Conservation (phyloP, 768 basidiomycete species). For the Termitomyces sp. region DNA sequence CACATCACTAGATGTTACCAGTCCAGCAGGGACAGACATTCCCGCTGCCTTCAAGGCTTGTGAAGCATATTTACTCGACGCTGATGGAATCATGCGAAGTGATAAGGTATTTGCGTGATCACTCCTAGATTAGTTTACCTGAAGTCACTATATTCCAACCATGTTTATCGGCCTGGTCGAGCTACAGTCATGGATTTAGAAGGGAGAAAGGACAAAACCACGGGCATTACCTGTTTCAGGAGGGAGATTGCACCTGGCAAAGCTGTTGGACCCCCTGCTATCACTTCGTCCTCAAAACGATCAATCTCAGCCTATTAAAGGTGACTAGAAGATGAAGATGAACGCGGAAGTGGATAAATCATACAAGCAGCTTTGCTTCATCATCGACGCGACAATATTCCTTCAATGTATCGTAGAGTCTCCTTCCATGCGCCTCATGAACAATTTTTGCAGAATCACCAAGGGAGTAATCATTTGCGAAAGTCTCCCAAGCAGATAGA, state of each 20-base stretch:
- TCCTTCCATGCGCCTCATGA: slow-evolving; percentile 68
- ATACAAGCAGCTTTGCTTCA: slow-evolving; percentile 49
- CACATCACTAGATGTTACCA: slow-evolving; percentile 74
- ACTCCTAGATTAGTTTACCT: slow-evolving; percentile 30
- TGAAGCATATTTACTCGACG: slow-evolving; percentile 67
- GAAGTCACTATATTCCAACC: slow-evolving; percentile 87
- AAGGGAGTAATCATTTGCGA: slow-evolving; percentile 55
- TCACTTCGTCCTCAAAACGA: slow-evolving; percentile 76
- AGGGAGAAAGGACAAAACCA: neutral
- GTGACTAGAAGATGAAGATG: neutral
- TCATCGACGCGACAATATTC: slow-evolving; percentile 63
- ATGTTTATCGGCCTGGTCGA: slow-evolving; percentile 21
- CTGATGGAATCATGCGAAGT: slow-evolving; percentile 27
- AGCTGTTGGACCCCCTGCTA: slow-evolving; percentile 52
- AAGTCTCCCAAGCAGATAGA: slow-evolving; percentile 70
- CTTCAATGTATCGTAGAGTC: slow-evolving; percentile 69
- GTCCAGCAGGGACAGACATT: slow-evolving; percentile 53
- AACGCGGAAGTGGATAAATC: slow-evolving; percentile 9
- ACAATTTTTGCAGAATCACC: slow-evolving; percentile 41
- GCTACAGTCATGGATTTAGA: slow-evolving; percentile 16
- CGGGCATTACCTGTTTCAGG: slow-evolving; percentile 42
- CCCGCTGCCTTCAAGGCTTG: slow-evolving; percentile 61
- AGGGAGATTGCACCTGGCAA: slow-evolving; percentile 63
- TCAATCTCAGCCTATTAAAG: slow-evolving; percentile 53
- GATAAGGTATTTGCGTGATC: neutral